Percentiles rank a stretch among this genome's conserved stretches.
phyloP scores from a whole-genome alignment of 768 basidiomycete species.

The Pisolithus sp. region DNA sequence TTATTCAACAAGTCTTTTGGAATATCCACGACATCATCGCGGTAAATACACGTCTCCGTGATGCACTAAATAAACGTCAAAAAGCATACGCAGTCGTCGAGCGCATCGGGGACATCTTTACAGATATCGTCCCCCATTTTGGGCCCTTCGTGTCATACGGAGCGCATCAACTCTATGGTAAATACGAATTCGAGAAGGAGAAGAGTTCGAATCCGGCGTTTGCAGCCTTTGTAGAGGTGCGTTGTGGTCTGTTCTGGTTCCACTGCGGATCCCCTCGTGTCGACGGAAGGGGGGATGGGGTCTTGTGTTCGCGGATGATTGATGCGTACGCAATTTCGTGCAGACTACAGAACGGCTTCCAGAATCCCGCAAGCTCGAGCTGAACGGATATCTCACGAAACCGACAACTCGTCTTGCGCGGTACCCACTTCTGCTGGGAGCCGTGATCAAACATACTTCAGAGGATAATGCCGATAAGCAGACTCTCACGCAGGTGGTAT shows the following conservation, averaged over 20 bases:
- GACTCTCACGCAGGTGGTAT: slow-evolving; percentile 68
- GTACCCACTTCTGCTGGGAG: slow-evolving; percentile 89
- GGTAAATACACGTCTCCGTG: slow-evolving; percentile 87
- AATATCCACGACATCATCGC: slow-evolving; percentile 90
- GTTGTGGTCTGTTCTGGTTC: slow-evolving; percentile 8
- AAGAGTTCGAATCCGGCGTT: slow-evolving; percentile 90
- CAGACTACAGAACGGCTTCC: slow-evolving; percentile 88
- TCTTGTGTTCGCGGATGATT: not conserved
- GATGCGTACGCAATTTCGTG: not conserved
- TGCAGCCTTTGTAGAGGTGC: slow-evolving; percentile 90
- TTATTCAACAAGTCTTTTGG: slow-evolving; percentile 96
- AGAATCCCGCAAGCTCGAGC: slow-evolving; percentile 91
- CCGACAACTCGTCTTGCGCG: slow-evolving; percentile 97
- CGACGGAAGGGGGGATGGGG: not conserved
- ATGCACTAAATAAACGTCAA: slow-evolving; percentile 90
- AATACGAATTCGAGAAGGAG: slow-evolving; percentile 99
- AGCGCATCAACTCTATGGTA: slow-evolving; percentile 94
- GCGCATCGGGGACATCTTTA: slow-evolving; percentile 82
- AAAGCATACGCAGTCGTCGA: slow-evolving; percentile 93
- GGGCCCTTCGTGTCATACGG: slow-evolving; percentile 93
- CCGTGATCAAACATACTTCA: slow-evolving; percentile 86
- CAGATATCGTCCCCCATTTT: slow-evolving; percentile 83
- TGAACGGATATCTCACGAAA: slow-evolving; percentile 97
- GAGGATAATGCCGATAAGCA: slow-evolving; percentile 86
- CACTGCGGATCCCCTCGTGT: not conserved